Percentiles rank a stretch among this genome's conserved stretches.
Conservation (phyloP, 306 rosid genomes). For the Sicyos edulis region DNA sequence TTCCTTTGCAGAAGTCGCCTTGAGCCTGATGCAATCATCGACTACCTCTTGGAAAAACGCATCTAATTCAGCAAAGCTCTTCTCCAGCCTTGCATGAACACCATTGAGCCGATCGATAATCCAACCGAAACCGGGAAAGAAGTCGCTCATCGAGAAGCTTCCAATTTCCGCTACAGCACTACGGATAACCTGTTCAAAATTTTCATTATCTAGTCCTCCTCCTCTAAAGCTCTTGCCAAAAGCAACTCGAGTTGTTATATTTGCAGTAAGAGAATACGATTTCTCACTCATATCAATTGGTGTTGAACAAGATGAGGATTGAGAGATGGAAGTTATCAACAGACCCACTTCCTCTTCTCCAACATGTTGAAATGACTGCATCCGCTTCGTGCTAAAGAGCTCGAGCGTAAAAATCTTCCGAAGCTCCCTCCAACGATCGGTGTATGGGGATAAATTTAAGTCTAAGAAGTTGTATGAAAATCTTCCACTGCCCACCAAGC, state of each 20-base stretch:
- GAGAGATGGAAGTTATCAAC: constrained; percentile 17
- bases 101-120: too few species aligned
- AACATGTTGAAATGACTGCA: constrained; percentile 23
- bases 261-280: background rate
- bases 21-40: too few species aligned
- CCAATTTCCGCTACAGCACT: constrained; percentile 25
- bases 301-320: background rate
- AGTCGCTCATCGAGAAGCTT: background rate
- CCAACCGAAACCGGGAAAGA: too few species aligned
- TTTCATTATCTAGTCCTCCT: background rate
- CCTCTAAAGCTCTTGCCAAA: too few species aligned
- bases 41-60: too few species aligned
- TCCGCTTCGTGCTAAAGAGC: constrained; percentile 29
- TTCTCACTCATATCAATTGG: constrained; percentile 23
- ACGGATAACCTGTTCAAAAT: constrained; percentile 17
- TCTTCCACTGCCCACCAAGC: background rate
- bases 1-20: too few species aligned
- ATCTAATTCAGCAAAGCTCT: too few species aligned
- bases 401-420: background rate
- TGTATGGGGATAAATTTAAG: background rate
- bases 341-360: constrained; percentile 29
- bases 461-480: background rate
- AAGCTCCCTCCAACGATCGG: too few species aligned
- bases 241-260: too few species aligned
- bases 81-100: too few species aligned